Percentiles rank a stretch among this genome's conserved stretches.
phyloP scores from a whole-genome alignment of 192 early-diverging fungal species.

The Paraglomus brasilianum region DNA sequence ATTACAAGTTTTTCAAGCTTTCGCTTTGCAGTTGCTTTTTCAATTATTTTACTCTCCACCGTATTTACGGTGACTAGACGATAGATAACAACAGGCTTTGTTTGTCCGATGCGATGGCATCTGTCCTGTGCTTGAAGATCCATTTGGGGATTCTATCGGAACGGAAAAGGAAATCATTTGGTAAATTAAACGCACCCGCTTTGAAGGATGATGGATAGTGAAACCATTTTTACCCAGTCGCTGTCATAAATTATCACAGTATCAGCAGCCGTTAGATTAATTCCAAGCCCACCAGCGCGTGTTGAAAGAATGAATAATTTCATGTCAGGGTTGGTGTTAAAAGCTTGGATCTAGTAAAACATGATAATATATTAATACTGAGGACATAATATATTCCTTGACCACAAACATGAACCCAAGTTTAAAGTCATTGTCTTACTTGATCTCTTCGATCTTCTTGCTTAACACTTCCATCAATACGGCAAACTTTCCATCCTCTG shows the following conservation, averaged over 20 bases:
- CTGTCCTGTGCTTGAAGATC: conserved; percentile 97
- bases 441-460: conserved; percentile 79
- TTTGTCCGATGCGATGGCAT: conserved; percentile 96
- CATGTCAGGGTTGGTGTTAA: conserved; percentile 58
- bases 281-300: conserved; percentile 94
- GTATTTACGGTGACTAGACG: conserved; percentile 82
- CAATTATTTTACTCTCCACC: conserved; percentile 81
- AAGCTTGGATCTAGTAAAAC: conserved; percentile 62
- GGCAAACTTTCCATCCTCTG: conserved; percentile 77
- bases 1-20: conserved; percentile 95
- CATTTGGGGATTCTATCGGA: conserved; percentile 89
- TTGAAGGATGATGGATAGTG: not conserved
- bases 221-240: conserved; percentile 68
- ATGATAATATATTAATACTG: conserved; percentile 1
- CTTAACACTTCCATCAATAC: conserved; percentile 83
- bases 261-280: conserved; percentile 95
- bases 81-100: conserved; percentile 87
- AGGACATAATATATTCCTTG: not conserved
- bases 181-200: not conserved
- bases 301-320: conserved; percentile 92
- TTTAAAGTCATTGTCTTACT: conserved; percentile 1
- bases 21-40: conserved; percentile 79
- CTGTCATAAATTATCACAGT: conserved; percentile 96
- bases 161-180: conserved; percentile 7
- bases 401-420: not conserved